Evolutionary conservation across 208 protist species (phyloP).

Genomic region (Trypanosoma conorhini): DNA sequence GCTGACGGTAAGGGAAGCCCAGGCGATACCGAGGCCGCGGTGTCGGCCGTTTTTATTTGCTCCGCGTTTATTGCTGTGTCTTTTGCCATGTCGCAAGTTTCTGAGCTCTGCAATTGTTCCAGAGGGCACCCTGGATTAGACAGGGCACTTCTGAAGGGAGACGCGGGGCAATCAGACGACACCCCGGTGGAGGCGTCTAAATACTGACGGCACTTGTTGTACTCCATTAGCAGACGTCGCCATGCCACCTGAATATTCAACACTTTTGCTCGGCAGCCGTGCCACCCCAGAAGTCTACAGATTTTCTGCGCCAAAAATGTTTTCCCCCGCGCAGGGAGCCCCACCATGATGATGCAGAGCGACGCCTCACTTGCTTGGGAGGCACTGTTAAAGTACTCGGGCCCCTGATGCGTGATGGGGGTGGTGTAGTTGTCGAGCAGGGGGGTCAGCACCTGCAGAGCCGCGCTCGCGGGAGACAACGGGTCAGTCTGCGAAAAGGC

Average conservation of each 20-base stretch:
- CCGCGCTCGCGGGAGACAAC: neutral
- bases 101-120: neutral
- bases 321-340: constrained; percentile 88
- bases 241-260: constrained; percentile 80
- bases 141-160: neutral
- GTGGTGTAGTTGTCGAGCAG: constrained; percentile 49
- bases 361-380: constrained; percentile 47
- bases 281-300: constrained; percentile 83
- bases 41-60: neutral
- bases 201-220: constrained; percentile 7
- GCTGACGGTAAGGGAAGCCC: neutral
- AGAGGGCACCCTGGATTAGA: neutral
- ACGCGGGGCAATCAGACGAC: neutral
- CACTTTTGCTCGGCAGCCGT: constrained; percentile 65
- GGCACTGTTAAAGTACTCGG: constrained; percentile 61
- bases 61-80: neutral
- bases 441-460: constrained; percentile 11
- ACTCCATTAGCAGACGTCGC: constrained; percentile 60
- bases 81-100: neutral
- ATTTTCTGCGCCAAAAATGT: constrained; percentile 92
- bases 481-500: neutral
- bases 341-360: constrained; percentile 88
- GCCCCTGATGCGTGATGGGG: constrained; percentile 67
- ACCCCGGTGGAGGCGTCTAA: neutral
- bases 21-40: neutral